Evolutionary conservation across 1,284 basidiomycete genomes (phyloP).

Genomic region (Blastosporella zonata): DNA sequence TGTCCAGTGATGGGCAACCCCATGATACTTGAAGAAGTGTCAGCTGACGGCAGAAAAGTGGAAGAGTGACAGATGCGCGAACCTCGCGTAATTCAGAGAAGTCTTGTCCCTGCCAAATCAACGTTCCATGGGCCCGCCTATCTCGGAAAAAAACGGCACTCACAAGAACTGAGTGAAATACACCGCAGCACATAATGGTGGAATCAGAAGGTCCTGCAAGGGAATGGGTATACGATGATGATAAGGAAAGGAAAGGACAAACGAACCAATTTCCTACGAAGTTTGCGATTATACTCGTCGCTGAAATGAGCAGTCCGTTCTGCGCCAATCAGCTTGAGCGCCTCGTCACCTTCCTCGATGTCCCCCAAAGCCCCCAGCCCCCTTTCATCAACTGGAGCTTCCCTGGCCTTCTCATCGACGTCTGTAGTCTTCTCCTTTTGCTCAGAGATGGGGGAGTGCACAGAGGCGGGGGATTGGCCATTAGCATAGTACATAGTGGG

Average conservation of each 20-base stretch:
- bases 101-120: constrained; percentile 62
- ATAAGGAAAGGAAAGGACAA: background rate
- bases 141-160: constrained; percentile 13
- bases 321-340: constrained; percentile 53
- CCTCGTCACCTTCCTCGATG: constrained; percentile 50
- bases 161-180: constrained; percentile 68
- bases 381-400: constrained; percentile 19
- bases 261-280: constrained; percentile 57
- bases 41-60: background rate
- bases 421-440: background rate
- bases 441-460: background rate
- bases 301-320: constrained; percentile 51
- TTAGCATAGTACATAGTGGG: too few species aligned
- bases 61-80: constrained; percentile 4
- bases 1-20: constrained; percentile 61
- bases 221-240: background rate
- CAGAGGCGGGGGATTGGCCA: too few species aligned
- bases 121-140: background rate
- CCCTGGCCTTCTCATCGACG: constrained; percentile 19
- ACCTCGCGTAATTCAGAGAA: constrained; percentile 66
- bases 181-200: constrained; percentile 60
- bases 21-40: constrained; percentile 48
- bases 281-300: constrained; percentile 56
- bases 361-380: constrained; percentile 24
- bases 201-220: constrained; percentile 52